These are phyloP conservation scores for Luzula sylvatica DNA, from an alignment of 176 grass and related monocot species.

Conservation along the genomic window DNA sequence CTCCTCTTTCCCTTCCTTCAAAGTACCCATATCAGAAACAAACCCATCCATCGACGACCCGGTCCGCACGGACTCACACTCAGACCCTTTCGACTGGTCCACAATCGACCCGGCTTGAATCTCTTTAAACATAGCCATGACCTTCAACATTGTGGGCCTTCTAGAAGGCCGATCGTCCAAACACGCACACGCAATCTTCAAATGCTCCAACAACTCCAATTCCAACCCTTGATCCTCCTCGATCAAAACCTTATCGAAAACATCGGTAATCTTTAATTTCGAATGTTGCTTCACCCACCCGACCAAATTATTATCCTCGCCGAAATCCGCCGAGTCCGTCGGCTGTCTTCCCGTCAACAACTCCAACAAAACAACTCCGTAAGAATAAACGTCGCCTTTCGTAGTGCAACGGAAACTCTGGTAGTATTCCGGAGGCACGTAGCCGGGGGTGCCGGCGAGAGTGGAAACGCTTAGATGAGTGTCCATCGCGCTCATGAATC, in stretches of 20 bases:
- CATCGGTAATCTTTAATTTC: conserved; percentile 43
- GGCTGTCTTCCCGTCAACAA: conserved; percentile 70
- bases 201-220: conserved; percentile 77
- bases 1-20: conserved; percentile 92
- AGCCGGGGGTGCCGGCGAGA: conserved; percentile 83
- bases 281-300: conserved; percentile 79
- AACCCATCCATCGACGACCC: conserved; percentile 30
- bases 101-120: conserved; percentile 64
- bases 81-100: conserved; percentile 46
- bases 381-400: conserved; percentile 91
- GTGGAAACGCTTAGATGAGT: conserved; percentile 92
- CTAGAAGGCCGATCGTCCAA: conserved; percentile 55
- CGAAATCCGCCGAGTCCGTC: conserved; percentile 66
- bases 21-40: conserved; percentile 43
- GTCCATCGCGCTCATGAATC: conserved; percentile 65
- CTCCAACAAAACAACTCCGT: conserved; percentile 88
- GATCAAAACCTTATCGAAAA: conserved; percentile 84
- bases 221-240: conserved; percentile 53
- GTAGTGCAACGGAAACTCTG: conserved; percentile 93
- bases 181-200: conserved; percentile 69
- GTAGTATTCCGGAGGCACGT: conserved; percentile 95
- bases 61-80: not conserved
- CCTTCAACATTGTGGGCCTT: conserved; percentile 87
- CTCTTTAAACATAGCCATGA: conserved; percentile 98
- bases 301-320: conserved; percentile 84